Conservation (phyloP, 2,329 filamentous ascomycete species). For the Cephalotrichum gorgonifer region DNA sequence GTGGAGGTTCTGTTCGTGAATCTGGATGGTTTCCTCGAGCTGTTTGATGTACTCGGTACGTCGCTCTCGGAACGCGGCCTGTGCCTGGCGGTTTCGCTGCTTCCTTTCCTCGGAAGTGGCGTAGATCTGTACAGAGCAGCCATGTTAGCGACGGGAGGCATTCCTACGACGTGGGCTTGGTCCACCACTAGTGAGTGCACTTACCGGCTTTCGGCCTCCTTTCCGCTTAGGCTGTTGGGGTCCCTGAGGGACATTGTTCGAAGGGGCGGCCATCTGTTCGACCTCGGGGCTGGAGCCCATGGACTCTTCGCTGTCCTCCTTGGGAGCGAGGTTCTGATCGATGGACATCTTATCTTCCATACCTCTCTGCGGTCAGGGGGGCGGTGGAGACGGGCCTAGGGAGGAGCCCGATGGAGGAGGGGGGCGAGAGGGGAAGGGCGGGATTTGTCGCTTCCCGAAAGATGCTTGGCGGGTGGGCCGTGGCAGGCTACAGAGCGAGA, state of each 20-base stretch:
- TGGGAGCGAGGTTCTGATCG: constrained; percentile 45
- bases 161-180: too few species aligned
- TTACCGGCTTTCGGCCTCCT: constrained; percentile 92
- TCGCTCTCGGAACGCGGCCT: constrained; percentile 92
- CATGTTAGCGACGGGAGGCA: neutral
- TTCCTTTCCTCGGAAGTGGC: constrained; percentile 97
- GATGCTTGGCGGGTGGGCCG: neutral
- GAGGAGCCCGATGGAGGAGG: neutral
- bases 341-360: constrained; percentile 62
- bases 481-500: neutral
- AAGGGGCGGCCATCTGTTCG: constrained; percentile 29
- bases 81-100: constrained; percentile 92
- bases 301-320: constrained; percentile 53
- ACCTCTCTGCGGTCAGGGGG: constrained; percentile 19
- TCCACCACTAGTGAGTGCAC: too few species aligned
- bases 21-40: constrained; percentile 91
- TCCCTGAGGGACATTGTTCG: constrained; percentile 31
- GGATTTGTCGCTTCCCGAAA: neutral
- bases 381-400: neutral
- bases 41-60: constrained; percentile 99
- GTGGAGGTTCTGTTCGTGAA: constrained; percentile 89
- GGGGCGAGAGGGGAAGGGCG: neutral
- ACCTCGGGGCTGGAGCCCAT: constrained; percentile 49
- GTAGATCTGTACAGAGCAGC: constrained; percentile 76
- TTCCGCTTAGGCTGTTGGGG: constrained; percentile 78